phyloP scores from a whole-genome alignment of 495 filamentous ascomycete species.

The Aspergillus hancockii region DNA sequence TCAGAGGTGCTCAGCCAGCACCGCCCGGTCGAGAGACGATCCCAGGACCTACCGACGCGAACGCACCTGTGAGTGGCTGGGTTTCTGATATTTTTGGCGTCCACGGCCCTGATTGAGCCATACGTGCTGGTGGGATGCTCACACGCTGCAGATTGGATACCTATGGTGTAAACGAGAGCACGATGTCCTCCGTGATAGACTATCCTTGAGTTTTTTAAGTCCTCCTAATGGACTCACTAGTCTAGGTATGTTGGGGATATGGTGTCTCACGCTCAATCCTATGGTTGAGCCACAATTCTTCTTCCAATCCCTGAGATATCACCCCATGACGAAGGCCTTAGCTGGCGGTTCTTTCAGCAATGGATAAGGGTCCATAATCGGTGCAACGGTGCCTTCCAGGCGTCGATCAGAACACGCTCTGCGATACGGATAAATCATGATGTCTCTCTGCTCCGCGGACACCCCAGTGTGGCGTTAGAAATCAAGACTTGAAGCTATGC shows the following conservation, averaged over 20 bases:
- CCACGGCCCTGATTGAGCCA: not conserved
- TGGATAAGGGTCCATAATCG: not conserved
- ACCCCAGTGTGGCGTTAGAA: not conserved
- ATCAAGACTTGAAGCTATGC: not conserved
- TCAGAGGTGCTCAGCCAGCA: not conserved
- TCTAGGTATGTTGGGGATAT: not conserved
- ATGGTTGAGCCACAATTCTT: not conserved
- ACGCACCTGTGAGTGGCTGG: constrained; percentile 4
- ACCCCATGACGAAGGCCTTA: not conserved
- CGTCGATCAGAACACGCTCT: not conserved
- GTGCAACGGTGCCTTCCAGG: not conserved
- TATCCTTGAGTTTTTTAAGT: constrained; percentile 3
- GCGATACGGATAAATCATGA: not conserved
- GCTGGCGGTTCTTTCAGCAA: not conserved
- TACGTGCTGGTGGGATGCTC: not conserved
- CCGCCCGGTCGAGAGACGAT: constrained; percentile 2
- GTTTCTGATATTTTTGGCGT: constrained; percentile 6
- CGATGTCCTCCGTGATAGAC: not conserved
- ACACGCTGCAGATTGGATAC: not conserved
- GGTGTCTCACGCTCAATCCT: not conserved
- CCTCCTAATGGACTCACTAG: not conserved
- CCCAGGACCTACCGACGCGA: not conserved
- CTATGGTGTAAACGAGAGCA: not conserved
- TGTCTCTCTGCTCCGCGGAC: not conserved
- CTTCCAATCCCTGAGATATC: not conserved